Conservation (phyloP, 2,329 filamentous ascomycete species). For the Bipolaris cookei region DNA sequence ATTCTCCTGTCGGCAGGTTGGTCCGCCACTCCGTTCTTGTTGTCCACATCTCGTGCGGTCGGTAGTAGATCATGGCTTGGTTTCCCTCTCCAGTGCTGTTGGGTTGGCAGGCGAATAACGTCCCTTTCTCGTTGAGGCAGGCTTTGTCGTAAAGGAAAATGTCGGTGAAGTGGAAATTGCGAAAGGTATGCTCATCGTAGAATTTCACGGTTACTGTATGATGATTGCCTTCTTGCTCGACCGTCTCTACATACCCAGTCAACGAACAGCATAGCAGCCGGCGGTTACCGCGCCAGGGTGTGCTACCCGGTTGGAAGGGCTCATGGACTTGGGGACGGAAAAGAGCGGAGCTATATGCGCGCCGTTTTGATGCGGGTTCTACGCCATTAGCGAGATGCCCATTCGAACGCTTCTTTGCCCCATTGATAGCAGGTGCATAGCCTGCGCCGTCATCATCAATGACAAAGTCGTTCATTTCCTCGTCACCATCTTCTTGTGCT, state of each 20-base stretch:
- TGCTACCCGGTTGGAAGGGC: conserved; percentile 91
- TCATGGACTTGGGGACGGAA: conserved; percentile 75
- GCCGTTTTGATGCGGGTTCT: conserved; percentile 58
- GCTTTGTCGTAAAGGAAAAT: conserved; percentile 96
- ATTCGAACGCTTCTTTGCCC: conserved; percentile 67
- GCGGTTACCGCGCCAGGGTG: conserved; percentile 92
- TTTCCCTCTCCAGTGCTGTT: conserved; percentile 53
- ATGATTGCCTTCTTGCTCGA: conserved; percentile 87
- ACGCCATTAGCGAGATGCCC: conserved; percentile 53
- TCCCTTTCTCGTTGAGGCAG: conserved; percentile 82
- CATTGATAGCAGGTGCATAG: conserved; percentile 70
- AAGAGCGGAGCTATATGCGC: conserved; percentile 53
- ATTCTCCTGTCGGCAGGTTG: conserved; percentile 83
- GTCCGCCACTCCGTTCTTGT: conserved; percentile 89
- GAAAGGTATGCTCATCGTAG: conserved; percentile 89
- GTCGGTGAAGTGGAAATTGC: conserved; percentile 97
- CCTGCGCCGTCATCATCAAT: conserved; percentile 95
- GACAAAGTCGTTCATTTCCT: conserved; percentile 77
- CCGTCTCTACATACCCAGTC: conserved; percentile 94
- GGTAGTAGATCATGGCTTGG: conserved; percentile 88
- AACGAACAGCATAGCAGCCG: conserved; percentile 94
- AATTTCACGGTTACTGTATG: conserved; percentile 96
- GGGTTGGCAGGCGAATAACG: conserved; percentile 82
- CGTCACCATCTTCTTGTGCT: conserved; percentile 55
- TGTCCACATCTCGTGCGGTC: conserved; percentile 97